phyloP scores from a whole-genome alignment of 352 stramenopile species.

The Globisporangium parvum region DNA sequence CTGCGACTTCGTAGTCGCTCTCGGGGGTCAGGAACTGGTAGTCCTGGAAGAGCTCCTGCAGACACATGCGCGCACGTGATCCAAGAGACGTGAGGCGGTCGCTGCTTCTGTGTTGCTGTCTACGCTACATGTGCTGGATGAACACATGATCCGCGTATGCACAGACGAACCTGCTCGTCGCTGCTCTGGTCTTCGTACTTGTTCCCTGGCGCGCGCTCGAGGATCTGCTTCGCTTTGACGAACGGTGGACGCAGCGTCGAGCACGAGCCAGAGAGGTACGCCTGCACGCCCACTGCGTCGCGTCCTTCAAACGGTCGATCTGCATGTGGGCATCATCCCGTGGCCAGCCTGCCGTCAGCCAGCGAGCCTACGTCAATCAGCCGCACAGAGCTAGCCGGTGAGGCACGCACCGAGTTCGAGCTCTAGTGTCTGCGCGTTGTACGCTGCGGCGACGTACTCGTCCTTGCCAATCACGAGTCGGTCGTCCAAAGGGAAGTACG shows the following conservation, averaged over 20 bases:
- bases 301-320: conserved; percentile 62
- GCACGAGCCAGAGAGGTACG: conserved; percentile 38
- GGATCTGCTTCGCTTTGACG: conserved; percentile 54
- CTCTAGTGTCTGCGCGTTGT: conserved; percentile 28
- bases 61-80: neutral
- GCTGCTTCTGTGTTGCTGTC: too few species aligned
- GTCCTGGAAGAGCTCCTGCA: conserved; percentile 78
- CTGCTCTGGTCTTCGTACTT: conserved; percentile 80
- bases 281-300: conserved; percentile 29
- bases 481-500: conserved; percentile 57
- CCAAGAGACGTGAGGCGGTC: too few species aligned
- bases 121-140: too few species aligned
- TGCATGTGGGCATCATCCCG: conserved; percentile 13
- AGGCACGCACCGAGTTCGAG: conserved; percentile 36
- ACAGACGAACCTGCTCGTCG: conserved; percentile 52
- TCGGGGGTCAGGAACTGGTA: conserved; percentile 81
- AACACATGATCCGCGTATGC: too few species aligned
- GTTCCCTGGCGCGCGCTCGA: conserved; percentile 73
- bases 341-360: neutral
- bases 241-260: conserved; percentile 50
- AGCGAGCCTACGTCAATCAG: too few species aligned
- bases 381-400: neutral
- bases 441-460: conserved; percentile 46
- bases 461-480: conserved; percentile 45
- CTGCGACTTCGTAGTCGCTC: conserved; percentile 63